phyloP scores from a whole-genome alignment of 257 asterid genomes.

The Solanum habrochaites region DNA sequence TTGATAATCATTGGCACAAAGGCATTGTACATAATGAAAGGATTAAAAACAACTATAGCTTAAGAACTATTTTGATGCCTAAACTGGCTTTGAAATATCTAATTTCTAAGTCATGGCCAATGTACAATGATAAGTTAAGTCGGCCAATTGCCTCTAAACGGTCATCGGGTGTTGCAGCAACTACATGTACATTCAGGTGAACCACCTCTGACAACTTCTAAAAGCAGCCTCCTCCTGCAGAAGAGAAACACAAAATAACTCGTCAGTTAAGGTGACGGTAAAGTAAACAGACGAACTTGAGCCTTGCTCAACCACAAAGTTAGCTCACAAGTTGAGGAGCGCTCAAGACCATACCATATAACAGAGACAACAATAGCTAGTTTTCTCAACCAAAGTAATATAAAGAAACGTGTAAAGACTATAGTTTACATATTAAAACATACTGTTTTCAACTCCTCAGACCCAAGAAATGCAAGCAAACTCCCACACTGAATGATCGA shows the following conservation, averaged over 20 bases:
- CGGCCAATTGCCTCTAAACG: conserved; percentile 1
- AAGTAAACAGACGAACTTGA: background rate
- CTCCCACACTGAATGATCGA: background rate
- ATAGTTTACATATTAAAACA: background rate
- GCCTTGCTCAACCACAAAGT: background rate
- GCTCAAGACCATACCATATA: background rate
- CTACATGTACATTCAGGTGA: conserved; percentile 22
- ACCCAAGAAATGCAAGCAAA: background rate
- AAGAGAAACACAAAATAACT: background rate
- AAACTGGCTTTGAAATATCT: background rate
- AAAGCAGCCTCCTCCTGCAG: conserved; percentile 16
- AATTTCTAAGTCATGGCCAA: conserved; percentile 11
- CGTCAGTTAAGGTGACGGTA: background rate
- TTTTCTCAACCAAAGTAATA: background rate
- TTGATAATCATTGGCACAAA: background rate
- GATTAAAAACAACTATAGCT: background rate
- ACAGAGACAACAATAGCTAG: background rate
- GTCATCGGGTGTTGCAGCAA: conserved; percentile 14
- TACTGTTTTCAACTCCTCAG: background rate
- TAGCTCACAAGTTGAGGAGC: background rate
- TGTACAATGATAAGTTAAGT: conserved; percentile 6
- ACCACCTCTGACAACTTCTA: conserved; percentile 5
- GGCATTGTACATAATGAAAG: background rate
- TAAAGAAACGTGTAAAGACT: background rate
- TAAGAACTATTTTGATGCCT: background rate